Percentiles rank a stretch among this genome's conserved stretches.
These are phyloP conservation scores for Starmerella scarabaei DNA, from an alignment of 805 yeast species.

Conservation along the genomic window DNA sequence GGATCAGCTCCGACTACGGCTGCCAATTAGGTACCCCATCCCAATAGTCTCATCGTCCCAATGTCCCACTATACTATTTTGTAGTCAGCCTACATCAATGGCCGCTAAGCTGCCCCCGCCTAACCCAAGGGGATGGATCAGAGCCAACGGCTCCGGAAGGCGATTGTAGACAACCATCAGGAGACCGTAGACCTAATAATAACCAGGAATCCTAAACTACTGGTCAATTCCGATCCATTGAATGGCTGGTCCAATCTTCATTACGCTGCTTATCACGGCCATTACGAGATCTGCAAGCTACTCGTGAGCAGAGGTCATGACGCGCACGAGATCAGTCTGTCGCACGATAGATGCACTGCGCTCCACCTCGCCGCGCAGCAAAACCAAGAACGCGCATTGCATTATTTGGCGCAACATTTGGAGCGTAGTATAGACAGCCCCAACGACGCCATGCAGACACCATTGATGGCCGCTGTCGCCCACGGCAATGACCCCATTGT, in stretches of 20 bases:
- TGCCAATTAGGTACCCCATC: too few species aligned
- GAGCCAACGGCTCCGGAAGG: conserved; percentile 49
- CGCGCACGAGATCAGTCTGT: conserved; percentile 34
- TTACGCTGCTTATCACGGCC: conserved; percentile 64
- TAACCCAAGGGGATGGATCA: conserved; percentile 40
- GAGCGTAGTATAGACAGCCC: conserved; percentile 45
- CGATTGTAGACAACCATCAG: conserved; percentile 49
- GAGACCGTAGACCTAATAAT: conserved; percentile 52
- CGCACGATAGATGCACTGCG: conserved; percentile 49
- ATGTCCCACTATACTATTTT: too few species aligned
- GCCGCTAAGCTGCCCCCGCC: too few species aligned
- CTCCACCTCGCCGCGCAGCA: conserved; percentile 56
- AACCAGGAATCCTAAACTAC: conserved; percentile 52
- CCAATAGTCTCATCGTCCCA: too few species aligned
- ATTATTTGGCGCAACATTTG: conserved; percentile 54
- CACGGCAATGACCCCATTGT: conserved; percentile 51
- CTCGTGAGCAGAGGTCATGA: conserved; percentile 48
- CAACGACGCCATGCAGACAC: conserved; percentile 34
- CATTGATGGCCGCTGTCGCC: conserved; percentile 52
- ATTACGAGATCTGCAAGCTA: conserved; percentile 49
- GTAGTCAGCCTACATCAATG: too few species aligned
- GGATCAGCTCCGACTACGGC: too few species aligned
- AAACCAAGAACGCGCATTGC: conserved; percentile 62
- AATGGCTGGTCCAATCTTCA: conserved; percentile 80
- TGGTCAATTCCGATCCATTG: conserved; percentile 52